phyloP scores from a whole-genome alignment of 2,329 filamentous ascomycete genomes.

The Tolypocladium capitatum region DNA sequence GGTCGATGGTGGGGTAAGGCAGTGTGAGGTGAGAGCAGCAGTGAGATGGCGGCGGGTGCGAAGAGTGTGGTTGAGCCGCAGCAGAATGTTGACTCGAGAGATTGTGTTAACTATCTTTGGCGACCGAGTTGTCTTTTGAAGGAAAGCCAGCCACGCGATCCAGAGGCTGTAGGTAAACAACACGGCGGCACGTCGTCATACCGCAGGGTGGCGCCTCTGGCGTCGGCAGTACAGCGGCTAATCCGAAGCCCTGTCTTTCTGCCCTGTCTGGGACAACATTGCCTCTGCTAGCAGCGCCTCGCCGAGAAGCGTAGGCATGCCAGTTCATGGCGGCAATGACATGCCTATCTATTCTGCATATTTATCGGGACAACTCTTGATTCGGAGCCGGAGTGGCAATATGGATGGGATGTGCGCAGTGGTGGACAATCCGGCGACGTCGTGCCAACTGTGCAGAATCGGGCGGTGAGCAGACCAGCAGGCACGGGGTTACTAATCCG shows the following conservation, averaged over 20 bases:
- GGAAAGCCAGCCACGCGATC: background rate
- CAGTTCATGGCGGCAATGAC: background rate
- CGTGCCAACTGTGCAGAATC: too few species aligned
- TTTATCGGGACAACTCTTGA: background rate
- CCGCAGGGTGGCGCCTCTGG: background rate
- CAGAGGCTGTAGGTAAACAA: background rate
- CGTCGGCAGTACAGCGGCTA: background rate
- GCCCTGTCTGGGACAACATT: background rate
- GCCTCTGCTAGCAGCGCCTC: background rate
- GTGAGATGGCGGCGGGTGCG: background rate
- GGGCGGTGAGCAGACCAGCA: too few species aligned
- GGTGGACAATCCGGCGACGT: too few species aligned
- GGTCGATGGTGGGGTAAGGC: slow-evolving; percentile 10
- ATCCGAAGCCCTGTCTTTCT: background rate
- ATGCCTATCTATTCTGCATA: background rate
- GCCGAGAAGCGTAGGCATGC: background rate
- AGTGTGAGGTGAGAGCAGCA: background rate
- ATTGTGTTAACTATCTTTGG: too few species aligned
- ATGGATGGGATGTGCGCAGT: background rate
- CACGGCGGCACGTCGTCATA: background rate
- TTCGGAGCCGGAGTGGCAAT: too few species aligned
- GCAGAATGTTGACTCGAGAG: too few species aligned
- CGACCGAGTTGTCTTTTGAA: background rate
- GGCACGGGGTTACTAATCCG: too few species aligned
- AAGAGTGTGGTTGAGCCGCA: background rate